These are phyloP conservation scores for Alternaria arbusti DNA, from an alignment of 2,329 filamentous ascomycete species.

Conservation along the genomic window DNA sequence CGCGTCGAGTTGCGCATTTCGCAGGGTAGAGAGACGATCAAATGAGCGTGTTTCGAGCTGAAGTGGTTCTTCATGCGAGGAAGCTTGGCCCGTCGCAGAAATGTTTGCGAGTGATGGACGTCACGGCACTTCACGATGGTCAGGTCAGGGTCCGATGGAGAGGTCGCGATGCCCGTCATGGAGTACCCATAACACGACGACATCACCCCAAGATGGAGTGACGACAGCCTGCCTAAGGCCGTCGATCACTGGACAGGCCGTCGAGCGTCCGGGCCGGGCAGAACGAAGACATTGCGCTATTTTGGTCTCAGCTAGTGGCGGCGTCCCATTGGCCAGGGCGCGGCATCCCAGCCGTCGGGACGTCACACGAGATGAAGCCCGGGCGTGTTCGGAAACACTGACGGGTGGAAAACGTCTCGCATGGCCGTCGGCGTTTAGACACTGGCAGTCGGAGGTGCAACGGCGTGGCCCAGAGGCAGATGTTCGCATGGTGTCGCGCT, in stretches of 20 bases:
- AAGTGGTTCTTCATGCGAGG: conserved; percentile 33
- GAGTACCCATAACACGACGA: not conserved
- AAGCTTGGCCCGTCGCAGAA: conserved; percentile 31
- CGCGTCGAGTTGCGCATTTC: conserved; percentile 15
- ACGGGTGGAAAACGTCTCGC: conserved; percentile 8
- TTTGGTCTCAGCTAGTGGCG: conserved; percentile 9
- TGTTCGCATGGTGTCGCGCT: not conserved
- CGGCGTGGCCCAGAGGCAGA: not conserved
- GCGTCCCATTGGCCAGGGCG: conserved; percentile 5
- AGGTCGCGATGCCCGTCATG: not conserved
- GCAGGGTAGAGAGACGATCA: conserved; percentile 21
- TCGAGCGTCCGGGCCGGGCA: conserved; percentile 7
- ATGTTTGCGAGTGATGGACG: conserved; percentile 26
- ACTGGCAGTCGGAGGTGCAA: not conserved
- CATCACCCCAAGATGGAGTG: conserved; percentile 14
- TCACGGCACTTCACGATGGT: not conserved
- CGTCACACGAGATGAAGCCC: conserved; percentile 17
- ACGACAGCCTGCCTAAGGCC: conserved; percentile 12
- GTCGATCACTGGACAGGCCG: conserved; percentile 13
- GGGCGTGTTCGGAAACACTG: conserved; percentile 11
- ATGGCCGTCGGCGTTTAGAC: conserved; percentile 12
- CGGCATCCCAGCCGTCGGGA: not conserved
- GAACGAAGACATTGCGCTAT: conserved; percentile 14
- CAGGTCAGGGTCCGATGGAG: not conserved
- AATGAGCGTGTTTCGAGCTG: conserved; percentile 34